A percentile compares a stretch with the other conserved stretches of the same genome.
Evolutionary conservation across 2,329 filamentous ascomycete species (phyloP).

Genomic region (Epicoccum nigrum): DNA sequence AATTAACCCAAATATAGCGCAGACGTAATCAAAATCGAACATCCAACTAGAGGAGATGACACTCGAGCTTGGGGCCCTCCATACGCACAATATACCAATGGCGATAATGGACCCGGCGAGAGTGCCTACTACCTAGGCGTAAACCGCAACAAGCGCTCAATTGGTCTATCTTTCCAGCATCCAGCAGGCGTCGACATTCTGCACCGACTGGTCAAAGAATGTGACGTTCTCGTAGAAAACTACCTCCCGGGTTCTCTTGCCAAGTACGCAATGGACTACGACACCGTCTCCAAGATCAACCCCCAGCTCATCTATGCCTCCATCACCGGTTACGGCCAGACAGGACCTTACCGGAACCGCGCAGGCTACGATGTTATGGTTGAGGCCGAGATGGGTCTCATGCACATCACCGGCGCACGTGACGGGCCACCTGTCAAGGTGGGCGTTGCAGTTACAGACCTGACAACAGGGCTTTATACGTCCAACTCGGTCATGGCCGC

Average conservation of each 20-base stretch:
- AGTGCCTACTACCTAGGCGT: conserved; percentile 94
- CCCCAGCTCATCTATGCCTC: conserved; percentile 90
- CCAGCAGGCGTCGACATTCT: conserved; percentile 83
- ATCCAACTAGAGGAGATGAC: conserved; percentile 77
- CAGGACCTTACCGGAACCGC: conserved; percentile 82
- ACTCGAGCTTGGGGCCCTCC: conserved; percentile 96
- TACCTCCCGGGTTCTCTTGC: conserved; percentile 88
- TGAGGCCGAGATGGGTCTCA: conserved; percentile 95
- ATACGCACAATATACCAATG: conserved; percentile 77
- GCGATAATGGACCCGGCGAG: conserved; percentile 74
- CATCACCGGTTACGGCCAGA: conserved; percentile 97
- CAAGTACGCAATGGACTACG: conserved; percentile 91
- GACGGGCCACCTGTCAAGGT: conserved; percentile 95
- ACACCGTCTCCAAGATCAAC: conserved; percentile 79
- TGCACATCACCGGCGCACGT: conserved; percentile 94
- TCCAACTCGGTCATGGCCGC: conserved; percentile 96
- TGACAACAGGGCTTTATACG: conserved; percentile 94
- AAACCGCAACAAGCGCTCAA: conserved; percentile 96
- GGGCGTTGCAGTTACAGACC: conserved; percentile 92
- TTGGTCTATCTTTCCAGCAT: conserved; percentile 90
- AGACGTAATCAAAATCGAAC: conserved; percentile 97
- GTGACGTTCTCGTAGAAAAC: conserved; percentile 95
- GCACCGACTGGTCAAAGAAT: conserved; percentile 80
- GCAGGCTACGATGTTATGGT: conserved; percentile 99
- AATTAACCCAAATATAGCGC: conserved; percentile 62